Conservation (phyloP, 768 basidiomycete species). For the Mycena maculata region DNA sequence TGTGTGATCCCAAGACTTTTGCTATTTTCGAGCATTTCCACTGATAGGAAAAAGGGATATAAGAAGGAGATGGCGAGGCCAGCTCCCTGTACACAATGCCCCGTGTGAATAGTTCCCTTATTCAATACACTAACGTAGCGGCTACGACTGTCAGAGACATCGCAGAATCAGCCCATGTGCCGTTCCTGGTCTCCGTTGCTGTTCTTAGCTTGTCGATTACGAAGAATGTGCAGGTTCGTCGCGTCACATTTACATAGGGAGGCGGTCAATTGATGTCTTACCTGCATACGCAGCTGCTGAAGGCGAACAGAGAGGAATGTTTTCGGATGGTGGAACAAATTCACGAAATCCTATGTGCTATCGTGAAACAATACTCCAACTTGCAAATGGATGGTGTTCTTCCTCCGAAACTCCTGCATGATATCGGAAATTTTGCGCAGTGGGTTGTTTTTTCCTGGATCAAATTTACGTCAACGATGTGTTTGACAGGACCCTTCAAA, state of each 20-base stretch:
- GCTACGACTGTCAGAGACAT: not conserved
- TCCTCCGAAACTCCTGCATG: not conserved
- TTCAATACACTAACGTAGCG: not conserved
- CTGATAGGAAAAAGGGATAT: too few species aligned
- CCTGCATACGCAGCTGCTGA: not conserved
- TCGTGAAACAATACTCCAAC: not conserved
- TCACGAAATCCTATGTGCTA: not conserved
- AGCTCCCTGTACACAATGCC: too few species aligned
- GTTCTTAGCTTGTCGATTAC: not conserved
- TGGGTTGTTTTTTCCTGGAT: not conserved
- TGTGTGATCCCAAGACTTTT: too few species aligned
- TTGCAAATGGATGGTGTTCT: not conserved
- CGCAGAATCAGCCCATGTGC: not conserved
- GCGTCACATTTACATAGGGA: too few species aligned
- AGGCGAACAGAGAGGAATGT: not conserved
- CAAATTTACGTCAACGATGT: not conserved
- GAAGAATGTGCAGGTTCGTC: not conserved
- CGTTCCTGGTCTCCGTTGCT: not conserved
- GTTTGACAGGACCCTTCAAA: not conserved
- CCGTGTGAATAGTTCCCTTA: too few species aligned
- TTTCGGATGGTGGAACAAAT: not conserved
- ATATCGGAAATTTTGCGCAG: not conserved
- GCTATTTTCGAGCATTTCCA: too few species aligned
- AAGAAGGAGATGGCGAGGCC: too few species aligned
- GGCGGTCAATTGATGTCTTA: too few species aligned